Evolutionary conservation across 805 yeast genomes (phyloP).

Genomic region (Kluyveromyces wickerhamii): DNA sequence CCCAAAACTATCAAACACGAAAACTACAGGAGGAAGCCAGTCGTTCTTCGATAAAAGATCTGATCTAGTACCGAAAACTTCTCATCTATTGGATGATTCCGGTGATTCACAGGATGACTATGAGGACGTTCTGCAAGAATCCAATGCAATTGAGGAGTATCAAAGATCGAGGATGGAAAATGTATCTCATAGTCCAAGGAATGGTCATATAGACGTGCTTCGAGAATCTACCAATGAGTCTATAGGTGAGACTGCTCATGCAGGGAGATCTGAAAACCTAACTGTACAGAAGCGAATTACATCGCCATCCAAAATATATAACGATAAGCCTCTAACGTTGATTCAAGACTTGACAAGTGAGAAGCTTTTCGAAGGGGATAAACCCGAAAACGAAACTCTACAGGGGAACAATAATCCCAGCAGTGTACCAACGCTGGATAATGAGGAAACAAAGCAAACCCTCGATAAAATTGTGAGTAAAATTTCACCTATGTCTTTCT

Average conservation of each 20-base stretch:
- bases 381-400: no score
- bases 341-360: no score
- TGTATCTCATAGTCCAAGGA: background rate
- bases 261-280: no score
- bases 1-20: conserved; percentile 22
- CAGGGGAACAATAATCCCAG: no score
- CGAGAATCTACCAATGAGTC: no score
- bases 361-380: no score
- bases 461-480: conserved; percentile 16
- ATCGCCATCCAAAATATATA: no score
- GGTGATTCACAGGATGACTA: conserved; percentile 16
- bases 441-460: conserved; percentile 18
- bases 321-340: no score
- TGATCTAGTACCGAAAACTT: conserved; percentile 15
- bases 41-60: conserved; percentile 27
- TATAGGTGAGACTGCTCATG: no score
- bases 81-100: conserved; percentile 8
- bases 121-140: conserved; percentile 19
- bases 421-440: background rate
- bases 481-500: conserved; percentile 11
- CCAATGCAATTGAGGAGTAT: conserved; percentile 33
- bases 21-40: conserved; percentile 19
- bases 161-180: conserved; percentile 30
- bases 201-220: background rate
- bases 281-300: no score